These are phyloP conservation scores for Nematocida displodere DNA, from an alignment of 371 early-diverging fungal species.

Conservation along the genomic window DNA sequence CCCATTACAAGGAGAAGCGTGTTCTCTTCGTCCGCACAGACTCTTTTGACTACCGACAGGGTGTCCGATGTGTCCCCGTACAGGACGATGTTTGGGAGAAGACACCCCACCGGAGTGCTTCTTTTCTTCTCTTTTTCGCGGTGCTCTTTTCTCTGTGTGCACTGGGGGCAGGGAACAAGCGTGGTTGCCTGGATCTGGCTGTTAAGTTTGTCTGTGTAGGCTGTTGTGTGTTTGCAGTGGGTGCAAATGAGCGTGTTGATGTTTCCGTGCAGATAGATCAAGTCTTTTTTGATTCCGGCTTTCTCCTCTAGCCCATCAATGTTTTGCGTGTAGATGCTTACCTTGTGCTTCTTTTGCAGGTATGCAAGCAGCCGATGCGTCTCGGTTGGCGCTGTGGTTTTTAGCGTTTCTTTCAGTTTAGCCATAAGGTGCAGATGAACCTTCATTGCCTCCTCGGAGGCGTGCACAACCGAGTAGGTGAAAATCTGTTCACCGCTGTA, in stretches of 20 bases:
- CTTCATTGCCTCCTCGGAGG: constrained; percentile 69
- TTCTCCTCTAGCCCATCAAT: constrained; percentile 87
- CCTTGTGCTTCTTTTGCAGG: constrained; percentile 73
- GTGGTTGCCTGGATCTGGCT: constrained; percentile 30
- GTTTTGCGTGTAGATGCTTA: constrained; percentile 91
- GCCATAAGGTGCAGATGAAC: constrained; percentile 87
- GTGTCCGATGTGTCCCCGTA: constrained; percentile 85
- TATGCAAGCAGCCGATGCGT: constrained; percentile 80
- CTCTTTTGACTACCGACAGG: constrained; percentile 69
- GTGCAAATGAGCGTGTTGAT: constrained; percentile 55
- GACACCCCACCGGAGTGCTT: constrained; percentile 69
- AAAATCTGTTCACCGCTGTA: constrained; percentile 83
- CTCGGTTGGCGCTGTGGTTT: constrained; percentile 71
- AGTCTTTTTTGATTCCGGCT: constrained; percentile 70
- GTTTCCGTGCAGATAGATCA: constrained; percentile 65
- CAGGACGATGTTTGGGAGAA: constrained; percentile 76
- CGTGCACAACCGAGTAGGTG: constrained; percentile 66
- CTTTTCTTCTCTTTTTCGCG: constrained; percentile 70
- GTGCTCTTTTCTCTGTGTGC: constrained; percentile 67
- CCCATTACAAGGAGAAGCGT: constrained; percentile 90
- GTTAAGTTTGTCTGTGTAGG: constrained; percentile 42
- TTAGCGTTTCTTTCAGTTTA: constrained; percentile 72
- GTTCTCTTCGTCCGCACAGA: constrained; percentile 69
- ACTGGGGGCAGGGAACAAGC: constrained; percentile 68
- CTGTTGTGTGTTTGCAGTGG: constrained; percentile 51